These are phyloP conservation scores for Euclidium syriacum DNA, from an alignment of 345 rosid genomes.

Conservation along the genomic window DNA sequence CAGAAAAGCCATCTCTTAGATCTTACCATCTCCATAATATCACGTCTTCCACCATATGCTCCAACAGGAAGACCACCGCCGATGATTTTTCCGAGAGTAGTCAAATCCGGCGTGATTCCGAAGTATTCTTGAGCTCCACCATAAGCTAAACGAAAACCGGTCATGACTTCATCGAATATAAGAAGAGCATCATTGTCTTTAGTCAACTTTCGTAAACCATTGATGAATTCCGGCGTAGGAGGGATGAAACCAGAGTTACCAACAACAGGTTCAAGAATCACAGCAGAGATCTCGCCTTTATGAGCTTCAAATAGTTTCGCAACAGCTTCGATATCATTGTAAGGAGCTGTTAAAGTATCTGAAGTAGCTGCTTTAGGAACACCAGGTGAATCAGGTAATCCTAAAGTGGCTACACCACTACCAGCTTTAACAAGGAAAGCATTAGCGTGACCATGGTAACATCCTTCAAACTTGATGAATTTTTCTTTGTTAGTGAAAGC, in stretches of 20 bases:
- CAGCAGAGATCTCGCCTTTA: conserved; percentile 68
- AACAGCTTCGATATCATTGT: conserved; percentile 61
- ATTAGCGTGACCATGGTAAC: conserved; percentile 97
- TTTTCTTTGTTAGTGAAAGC: conserved; percentile 70
- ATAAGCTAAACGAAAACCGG: conserved; percentile 79
- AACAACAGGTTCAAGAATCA: conserved; percentile 89
- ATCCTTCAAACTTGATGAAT: conserved; percentile 88
- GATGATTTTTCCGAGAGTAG: conserved; percentile 87
- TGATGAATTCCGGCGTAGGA: conserved; percentile 68
- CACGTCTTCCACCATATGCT: conserved; percentile 92
- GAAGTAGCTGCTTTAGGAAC: conserved; percentile 81
- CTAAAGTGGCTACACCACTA: conserved; percentile 93
- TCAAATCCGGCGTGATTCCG: conserved; percentile 71
- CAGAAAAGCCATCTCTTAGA: too few relatives aligned
- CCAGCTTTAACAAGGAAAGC: conserved; percentile 96
- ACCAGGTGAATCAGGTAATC: conserved; percentile 93
- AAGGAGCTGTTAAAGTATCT: conserved; percentile 75
- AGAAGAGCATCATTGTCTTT: conserved; percentile 66
- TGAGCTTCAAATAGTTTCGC: conserved; percentile 50
- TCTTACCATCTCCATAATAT: conserved; percentile 85
- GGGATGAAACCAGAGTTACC: conserved; percentile 86
- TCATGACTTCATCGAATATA: conserved; percentile 94
- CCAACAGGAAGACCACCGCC: conserved; percentile 95
- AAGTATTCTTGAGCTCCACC: conserved; percentile 96
- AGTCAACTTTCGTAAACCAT: conserved; percentile 45